Percentiles rank a stretch among this genome's conserved stretches.
Conservation (phyloP, 257 asterid genomes). For the Solanum piurae region DNA sequence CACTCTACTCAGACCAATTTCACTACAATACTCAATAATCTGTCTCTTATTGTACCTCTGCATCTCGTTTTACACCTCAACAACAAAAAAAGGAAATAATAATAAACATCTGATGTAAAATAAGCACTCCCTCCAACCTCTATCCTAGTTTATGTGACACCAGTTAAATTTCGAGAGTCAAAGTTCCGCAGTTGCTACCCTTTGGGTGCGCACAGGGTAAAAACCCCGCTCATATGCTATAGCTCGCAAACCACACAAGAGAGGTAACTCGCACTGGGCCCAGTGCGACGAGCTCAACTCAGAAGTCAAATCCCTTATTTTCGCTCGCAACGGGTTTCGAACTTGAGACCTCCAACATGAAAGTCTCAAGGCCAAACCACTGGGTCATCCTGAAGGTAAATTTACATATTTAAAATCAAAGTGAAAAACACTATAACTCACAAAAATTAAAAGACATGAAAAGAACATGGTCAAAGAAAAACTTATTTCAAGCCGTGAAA, state of each 20-base stretch:
- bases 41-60: neutral
- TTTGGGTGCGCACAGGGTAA: neutral
- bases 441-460: neutral
- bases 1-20: neutral
- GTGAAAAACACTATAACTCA: neutral
- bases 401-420: neutral
- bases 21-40: neutral
- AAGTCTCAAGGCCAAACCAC: too few relatives aligned
- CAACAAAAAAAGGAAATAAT: neutral
- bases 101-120: neutral
- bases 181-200: neutral
- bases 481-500: neutral
- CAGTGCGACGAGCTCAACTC: neutral
- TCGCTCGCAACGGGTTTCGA: rapidly evolving
- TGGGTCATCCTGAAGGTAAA: neutral
- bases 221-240: neutral
- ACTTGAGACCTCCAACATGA: neutral
- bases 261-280: neutral
- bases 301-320: neutral
- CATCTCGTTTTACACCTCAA: neutral
- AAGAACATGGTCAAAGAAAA: neutral
- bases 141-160: neutral
- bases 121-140: neutral
- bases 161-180: neutral
- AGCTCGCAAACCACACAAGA: neutral